Base-by-base conservation (phyloP, 75 land plant genomes). In the Picea sitchensis region DNA sequence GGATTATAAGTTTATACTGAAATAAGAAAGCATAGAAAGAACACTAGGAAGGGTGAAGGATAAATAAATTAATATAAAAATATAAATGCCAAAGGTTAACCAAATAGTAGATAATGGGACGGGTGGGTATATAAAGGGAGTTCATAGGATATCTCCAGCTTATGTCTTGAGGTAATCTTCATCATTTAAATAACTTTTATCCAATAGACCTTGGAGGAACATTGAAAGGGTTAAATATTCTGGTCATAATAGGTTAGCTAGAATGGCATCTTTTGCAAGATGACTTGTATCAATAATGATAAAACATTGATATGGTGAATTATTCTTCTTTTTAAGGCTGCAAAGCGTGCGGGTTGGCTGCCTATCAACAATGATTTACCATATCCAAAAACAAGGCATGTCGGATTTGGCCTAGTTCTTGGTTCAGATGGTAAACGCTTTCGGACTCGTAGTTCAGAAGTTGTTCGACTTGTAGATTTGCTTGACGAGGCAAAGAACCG, bases 381-480 rank as follows among this genome's bases (percentile, higher is more conserved):
- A 31, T 83, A 77, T 59, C 99, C 99, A 3, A 91, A 84, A 80
- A 77, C 85, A 63, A 90, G 77, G 79, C 99, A 97, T 88, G 99
- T 97, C 72, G 99, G 99, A 31, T 95, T 97, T 87, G 99, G 99
- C 36, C 90, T 97, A 72, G 99, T 97, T 65, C 91, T 97, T 30
- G 99, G 98, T 56, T 73, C 80, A 21, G 99, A 97, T 89, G 96
- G 99, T 44, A 97, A 97, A 74, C 85, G 99, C 4, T 93, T 97
- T 63, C 83, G 99, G 26, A 97, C 99, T 32, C 84, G 99, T 0
- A 79, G 83, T 58, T 81, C 88, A 54, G 98, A 95, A 80, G 95
- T 93, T 71, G 95, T 97, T 17, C 87, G 92, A 36, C 85, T 97
- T 60, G 91, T 87, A 44, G 99, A 97, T 75, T 84, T 97, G 77